phyloP scores from a whole-genome alignment of 2,329 filamentous ascomycete species.

The Chaetomium globosum region DNA sequence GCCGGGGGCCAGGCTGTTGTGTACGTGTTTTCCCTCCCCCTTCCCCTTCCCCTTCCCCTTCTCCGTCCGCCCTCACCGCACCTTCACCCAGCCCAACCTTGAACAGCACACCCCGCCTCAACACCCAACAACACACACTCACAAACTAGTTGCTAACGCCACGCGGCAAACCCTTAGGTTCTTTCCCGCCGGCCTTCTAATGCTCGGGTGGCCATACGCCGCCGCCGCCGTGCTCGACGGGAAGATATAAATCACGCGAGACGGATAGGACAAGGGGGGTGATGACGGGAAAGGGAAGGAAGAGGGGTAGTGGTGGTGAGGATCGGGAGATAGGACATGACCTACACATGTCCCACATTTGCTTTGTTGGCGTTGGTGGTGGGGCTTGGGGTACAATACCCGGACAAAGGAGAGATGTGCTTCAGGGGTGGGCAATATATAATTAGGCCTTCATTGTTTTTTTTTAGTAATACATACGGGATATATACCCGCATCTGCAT shows the following conservation, averaged over 20 bases:
- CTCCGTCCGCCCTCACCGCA: background rate
- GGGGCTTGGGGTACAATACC: background rate
- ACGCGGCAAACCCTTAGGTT: constrained; percentile 38
- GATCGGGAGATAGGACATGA: background rate
- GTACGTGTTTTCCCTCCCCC: constrained; percentile 40
- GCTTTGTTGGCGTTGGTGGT: background rate
- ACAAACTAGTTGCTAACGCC: too few relatives aligned
- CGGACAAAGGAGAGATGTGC: background rate
- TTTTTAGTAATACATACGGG: background rate
- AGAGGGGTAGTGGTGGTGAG: background rate
- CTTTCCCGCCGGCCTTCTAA: constrained; percentile 40
- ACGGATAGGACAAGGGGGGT: background rate
- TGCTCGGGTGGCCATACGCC: constrained; percentile 46
- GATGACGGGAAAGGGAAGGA: background rate
- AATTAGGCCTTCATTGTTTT: background rate
- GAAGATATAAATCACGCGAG: constrained; percentile 12
- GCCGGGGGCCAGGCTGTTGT: constrained; percentile 39
- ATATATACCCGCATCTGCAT: background rate
- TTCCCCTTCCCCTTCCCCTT: too few relatives aligned
- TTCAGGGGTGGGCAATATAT: background rate
- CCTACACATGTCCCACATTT: background rate
- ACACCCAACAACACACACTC: background rate
- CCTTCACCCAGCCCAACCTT: background rate
- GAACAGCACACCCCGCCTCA: background rate
- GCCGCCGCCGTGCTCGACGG: constrained; percentile 26